A percentile compares a stretch with the other conserved stretches of the same genome.
Evolutionary conservation across 257 asterid species (phyloP).

Genomic region (Plectranthus barbatus): DNA sequence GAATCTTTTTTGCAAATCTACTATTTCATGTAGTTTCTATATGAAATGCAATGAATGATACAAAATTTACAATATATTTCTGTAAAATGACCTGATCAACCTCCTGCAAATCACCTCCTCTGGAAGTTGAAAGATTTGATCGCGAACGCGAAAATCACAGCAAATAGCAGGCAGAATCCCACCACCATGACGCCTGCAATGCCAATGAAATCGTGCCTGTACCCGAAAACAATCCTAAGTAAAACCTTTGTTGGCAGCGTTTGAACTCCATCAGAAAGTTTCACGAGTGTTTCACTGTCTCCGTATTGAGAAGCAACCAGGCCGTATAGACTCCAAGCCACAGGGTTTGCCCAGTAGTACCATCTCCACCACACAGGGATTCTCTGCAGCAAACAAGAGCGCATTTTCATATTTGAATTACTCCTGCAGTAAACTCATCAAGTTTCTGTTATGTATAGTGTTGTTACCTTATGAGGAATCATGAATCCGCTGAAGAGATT

Average conservation of each 20-base stretch:
- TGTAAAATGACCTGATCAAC: too few relatives aligned
- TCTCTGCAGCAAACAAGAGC: constrained; percentile 31
- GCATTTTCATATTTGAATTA: not conserved
- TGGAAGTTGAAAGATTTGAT: constrained; percentile 79
- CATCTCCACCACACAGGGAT: constrained; percentile 98
- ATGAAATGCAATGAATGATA: constrained; percentile 15
- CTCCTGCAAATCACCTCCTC: constrained; percentile 54
- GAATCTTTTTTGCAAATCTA: not conserved
- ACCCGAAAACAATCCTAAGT: constrained; percentile 59
- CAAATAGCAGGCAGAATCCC: constrained; percentile 59
- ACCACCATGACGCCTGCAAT: constrained; percentile 71
- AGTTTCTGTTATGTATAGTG: not conserved
- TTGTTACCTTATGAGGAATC: too few relatives aligned
- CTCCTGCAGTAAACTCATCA: not conserved
- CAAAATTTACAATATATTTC: too few relatives aligned
- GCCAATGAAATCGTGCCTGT: constrained; percentile 61
- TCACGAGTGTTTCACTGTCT: constrained; percentile 33
- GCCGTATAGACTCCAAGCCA: constrained; percentile 89
- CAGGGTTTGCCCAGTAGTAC: constrained; percentile 96
- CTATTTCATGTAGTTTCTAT: constrained; percentile 2
- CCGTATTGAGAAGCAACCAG: constrained; percentile 45
- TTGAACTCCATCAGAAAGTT: constrained; percentile 53
- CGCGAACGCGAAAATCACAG: constrained; percentile 71
- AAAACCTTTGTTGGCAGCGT: constrained; percentile 35
- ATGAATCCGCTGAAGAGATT: constrained; percentile 93